Evolutionary conservation across 2,329 filamentous ascomycete genomes (phyloP).

Genomic region (Pseudocercospora fuligena): DNA sequence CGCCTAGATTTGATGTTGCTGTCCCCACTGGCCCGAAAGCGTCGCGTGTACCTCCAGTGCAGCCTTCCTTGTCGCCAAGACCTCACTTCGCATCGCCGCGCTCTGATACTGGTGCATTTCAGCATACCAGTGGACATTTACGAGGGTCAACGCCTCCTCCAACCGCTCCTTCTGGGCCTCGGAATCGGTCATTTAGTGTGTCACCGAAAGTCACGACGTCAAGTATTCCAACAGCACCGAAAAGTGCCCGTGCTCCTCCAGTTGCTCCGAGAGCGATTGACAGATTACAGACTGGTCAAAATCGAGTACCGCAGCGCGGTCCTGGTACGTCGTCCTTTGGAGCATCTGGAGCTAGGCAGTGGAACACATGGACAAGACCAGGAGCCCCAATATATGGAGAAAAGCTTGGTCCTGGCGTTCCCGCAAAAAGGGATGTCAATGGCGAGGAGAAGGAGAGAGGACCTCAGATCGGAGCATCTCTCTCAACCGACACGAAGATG

Average conservation of each 20-base stretch:
- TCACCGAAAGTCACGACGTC: conserved; percentile 41
- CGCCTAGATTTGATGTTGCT: conserved; percentile 33
- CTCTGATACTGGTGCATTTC: conserved; percentile 29
- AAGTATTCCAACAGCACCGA: conserved; percentile 44
- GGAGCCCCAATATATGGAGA: conserved; percentile 38
- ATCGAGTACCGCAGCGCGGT: conserved; percentile 29
- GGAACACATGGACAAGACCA: conserved; percentile 51
- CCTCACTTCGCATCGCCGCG: conserved; percentile 36
- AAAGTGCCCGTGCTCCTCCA: conserved; percentile 35
- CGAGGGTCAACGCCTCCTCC: conserved; percentile 36
- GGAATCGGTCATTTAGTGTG: conserved; percentile 40
- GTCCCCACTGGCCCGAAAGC: conserved; percentile 41
- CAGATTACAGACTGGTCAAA: conserved; percentile 16
- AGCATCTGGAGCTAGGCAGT: conserved; percentile 37
- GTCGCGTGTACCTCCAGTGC: conserved; percentile 31
- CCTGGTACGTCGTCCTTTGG: conserved; percentile 28
- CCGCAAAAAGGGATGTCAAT: conserved; percentile 52
- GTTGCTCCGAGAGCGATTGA: conserved; percentile 21
- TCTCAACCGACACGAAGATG: neutral
- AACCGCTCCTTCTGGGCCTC: conserved; percentile 40
- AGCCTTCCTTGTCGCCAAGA: conserved; percentile 33
- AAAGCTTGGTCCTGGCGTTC: conserved; percentile 37
- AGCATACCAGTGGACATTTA: conserved; percentile 11
- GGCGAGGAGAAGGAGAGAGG: conserved; percentile 46
- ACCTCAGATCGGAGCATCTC: conserved; percentile 1